Conservation (phyloP, 2,329 filamentous ascomycete species). For the Sphaerulina vaccinii region DNA sequence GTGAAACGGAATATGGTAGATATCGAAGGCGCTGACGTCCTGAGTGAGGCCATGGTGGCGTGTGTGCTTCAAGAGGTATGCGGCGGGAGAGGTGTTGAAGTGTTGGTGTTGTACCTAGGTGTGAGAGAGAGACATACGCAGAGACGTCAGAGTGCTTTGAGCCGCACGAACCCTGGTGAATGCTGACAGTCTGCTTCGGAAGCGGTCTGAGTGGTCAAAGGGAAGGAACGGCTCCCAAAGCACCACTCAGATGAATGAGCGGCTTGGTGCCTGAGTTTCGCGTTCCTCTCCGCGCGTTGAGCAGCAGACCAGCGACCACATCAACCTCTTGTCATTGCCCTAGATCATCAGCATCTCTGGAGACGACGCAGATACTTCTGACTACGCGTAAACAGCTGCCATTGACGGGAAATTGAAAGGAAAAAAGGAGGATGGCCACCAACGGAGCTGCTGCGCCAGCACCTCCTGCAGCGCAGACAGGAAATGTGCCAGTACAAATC, state of each 20-base stretch:
- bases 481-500: conserved; percentile 37
- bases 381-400: neutral
- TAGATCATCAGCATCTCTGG: neutral
- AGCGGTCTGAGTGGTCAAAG: neutral
- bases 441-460: conserved; percentile 28
- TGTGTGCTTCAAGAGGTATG: neutral
- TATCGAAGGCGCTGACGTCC: conserved; percentile 32
- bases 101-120: neutral
- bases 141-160: no score
- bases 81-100: neutral
- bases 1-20: conserved; percentile 39
- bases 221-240: no score
- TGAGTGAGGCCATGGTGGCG: conserved; percentile 33
- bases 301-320: neutral
- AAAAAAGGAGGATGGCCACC: conserved; percentile 25
- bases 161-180: neutral
- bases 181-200: neutral
- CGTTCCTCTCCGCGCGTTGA: neutral
- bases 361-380: no score
- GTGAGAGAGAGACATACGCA: neutral
- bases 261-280: neutral
- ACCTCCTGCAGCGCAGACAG: conserved; percentile 27
- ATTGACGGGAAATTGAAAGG: neutral
- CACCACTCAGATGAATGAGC: neutral
- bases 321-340: neutral